Percentiles rank a stretch among this genome's conserved stretches.
These are phyloP conservation scores for Phanerodontia chrysosporium DNA, from an alignment of 768 basidiomycete genomes.

Conservation along the genomic window DNA sequence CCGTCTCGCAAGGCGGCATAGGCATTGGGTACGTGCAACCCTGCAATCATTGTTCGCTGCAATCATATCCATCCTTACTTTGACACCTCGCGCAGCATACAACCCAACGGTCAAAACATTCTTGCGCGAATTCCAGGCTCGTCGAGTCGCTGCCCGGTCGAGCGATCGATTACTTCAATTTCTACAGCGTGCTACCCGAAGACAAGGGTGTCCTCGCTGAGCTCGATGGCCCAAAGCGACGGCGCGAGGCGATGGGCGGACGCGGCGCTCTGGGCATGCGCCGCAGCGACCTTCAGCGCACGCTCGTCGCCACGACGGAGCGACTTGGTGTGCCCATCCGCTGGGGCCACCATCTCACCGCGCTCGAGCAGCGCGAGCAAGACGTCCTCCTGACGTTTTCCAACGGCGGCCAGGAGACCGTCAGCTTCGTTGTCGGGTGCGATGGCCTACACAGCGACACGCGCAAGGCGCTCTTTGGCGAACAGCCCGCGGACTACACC, in stretches of 20 bases:
- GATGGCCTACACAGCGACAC: slow-evolving; percentile 43
- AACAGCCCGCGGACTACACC: slow-evolving; percentile 3
- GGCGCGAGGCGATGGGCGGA: not conserved
- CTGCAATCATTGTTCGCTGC: not conserved
- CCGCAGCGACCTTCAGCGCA: slow-evolving; percentile 27
- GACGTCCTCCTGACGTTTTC: slow-evolving; percentile 31
- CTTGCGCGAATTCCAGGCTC: too few relatives aligned
- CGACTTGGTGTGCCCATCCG: slow-evolving; percentile 29
- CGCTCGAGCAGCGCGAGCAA: slow-evolving; percentile 26
- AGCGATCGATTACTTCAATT: not conserved
- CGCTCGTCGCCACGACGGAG: slow-evolving; percentile 28
- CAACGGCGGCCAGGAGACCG: slow-evolving; percentile 32
- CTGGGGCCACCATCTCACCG: slow-evolving; percentile 30
- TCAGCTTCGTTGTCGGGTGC: slow-evolving; percentile 39
- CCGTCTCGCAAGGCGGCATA: slow-evolving; percentile 22
- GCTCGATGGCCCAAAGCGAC: not conserved
- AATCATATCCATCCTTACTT: not conserved
- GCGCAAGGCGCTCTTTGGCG: slow-evolving; percentile 16
- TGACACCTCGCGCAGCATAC: too few relatives aligned
- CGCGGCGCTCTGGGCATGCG: slow-evolving; percentile 12
- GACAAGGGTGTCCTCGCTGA: slow-evolving; percentile 4
- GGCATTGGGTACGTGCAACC: slow-evolving; percentile 25
- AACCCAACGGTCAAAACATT: too few relatives aligned
- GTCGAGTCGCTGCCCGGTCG: too few relatives aligned
- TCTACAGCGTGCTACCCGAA: slow-evolving; percentile 9